Percentiles rank a stretch among this genome's conserved stretches.
Conservation (phyloP, 208 protist genomes). For the Acanthamoeba healyi region DNA sequence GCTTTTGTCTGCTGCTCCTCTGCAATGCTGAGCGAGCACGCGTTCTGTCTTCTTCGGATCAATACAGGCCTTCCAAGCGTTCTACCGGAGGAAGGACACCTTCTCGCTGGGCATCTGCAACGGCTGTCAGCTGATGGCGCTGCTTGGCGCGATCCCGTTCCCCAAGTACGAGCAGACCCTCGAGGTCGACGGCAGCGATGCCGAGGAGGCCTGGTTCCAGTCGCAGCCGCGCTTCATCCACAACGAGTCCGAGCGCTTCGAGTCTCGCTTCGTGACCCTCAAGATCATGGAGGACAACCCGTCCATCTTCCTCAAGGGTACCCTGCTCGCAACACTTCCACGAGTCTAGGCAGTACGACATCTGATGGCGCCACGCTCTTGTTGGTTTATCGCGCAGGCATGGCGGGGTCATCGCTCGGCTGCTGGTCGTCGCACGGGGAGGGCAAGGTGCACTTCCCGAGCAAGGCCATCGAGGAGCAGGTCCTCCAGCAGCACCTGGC, state of each 20-base stretch:
- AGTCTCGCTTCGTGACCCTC: slow-evolving; percentile 84
- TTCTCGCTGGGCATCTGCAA: slow-evolving; percentile 86
- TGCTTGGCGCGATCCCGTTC: slow-evolving; percentile 88
- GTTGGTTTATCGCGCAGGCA: slow-evolving; percentile 32
- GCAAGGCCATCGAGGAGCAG: slow-evolving; percentile 64
- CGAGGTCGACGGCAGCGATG: neutral
- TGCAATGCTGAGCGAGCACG: too few relatives aligned
- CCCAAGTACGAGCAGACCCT: slow-evolving; percentile 58
- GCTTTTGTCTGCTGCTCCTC: too few relatives aligned
- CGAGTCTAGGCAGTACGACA: neutral
- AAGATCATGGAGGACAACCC: slow-evolving; percentile 76
- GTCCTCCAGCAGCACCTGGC: slow-evolving; percentile 80
- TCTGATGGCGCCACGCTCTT: neutral
- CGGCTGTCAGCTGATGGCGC: slow-evolving; percentile 90
- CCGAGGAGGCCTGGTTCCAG: slow-evolving; percentile 61
- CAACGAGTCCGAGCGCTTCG: slow-evolving; percentile 89
- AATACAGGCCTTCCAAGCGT: slow-evolving; percentile 83
- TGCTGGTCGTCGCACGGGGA: slow-evolving; percentile 90
- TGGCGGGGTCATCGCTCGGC: slow-evolving; percentile 86
- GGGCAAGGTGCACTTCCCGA: slow-evolving; percentile 84
- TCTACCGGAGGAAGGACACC: slow-evolving; percentile 86
- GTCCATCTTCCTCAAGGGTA: slow-evolving; percentile 86
- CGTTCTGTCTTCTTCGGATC: neutral
- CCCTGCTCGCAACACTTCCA: neutral
- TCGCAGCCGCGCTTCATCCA: slow-evolving; percentile 89